Conservation (phyloP, 495 filamentous ascomycete genomes). For the Penicillium psychrofluorescens region DNA sequence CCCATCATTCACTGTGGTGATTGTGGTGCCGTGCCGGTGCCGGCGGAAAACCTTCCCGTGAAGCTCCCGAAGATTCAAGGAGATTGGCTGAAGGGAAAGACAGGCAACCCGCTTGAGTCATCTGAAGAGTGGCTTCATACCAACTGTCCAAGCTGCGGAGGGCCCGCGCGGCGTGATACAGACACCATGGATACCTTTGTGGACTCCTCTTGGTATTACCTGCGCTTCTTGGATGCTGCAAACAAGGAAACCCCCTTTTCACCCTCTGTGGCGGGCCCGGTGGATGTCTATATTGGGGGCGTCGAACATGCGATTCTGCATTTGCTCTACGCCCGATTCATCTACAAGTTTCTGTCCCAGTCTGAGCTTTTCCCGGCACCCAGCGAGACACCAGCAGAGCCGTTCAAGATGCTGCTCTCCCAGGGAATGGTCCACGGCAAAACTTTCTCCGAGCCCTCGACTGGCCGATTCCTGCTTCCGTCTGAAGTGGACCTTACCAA, state of each 20-base stretch:
- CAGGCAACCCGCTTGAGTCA: slow-evolving; percentile 70
- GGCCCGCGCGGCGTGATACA: slow-evolving; percentile 70
- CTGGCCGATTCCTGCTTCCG: slow-evolving; percentile 69
- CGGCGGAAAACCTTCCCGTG: slow-evolving; percentile 68
- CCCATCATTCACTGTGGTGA: slow-evolving; percentile 76
- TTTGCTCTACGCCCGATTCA: slow-evolving; percentile 85
- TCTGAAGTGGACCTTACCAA: slow-evolving; percentile 63
- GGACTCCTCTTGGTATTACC: slow-evolving; percentile 88
- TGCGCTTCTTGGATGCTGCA: slow-evolving; percentile 66
- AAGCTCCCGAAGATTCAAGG: slow-evolving; percentile 61
- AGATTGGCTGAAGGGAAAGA: slow-evolving; percentile 60
- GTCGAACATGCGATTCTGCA: slow-evolving; percentile 89
- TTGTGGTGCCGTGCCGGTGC: slow-evolving; percentile 76
- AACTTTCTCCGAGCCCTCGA: slow-evolving; percentile 69
- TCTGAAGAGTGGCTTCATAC: slow-evolving; percentile 68
- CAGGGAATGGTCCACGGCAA: slow-evolving; percentile 92
- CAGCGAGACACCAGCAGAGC: slow-evolving; percentile 44
- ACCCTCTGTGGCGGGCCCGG: slow-evolving; percentile 53
- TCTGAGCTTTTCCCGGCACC: slow-evolving; percentile 45
- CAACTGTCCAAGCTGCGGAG: slow-evolving; percentile 63
- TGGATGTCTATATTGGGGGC: slow-evolving; percentile 81
- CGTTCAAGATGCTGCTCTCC: slow-evolving; percentile 72
- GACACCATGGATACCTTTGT: slow-evolving; percentile 97
- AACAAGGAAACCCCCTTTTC: slow-evolving; percentile 58
- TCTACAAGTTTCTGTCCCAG: slow-evolving; percentile 74